Evolutionary conservation across 1,139 yeast species (phyloP), one percentile per base, ranked within the genome.

Genomic region (Suhomyces kunorum): DNA sequence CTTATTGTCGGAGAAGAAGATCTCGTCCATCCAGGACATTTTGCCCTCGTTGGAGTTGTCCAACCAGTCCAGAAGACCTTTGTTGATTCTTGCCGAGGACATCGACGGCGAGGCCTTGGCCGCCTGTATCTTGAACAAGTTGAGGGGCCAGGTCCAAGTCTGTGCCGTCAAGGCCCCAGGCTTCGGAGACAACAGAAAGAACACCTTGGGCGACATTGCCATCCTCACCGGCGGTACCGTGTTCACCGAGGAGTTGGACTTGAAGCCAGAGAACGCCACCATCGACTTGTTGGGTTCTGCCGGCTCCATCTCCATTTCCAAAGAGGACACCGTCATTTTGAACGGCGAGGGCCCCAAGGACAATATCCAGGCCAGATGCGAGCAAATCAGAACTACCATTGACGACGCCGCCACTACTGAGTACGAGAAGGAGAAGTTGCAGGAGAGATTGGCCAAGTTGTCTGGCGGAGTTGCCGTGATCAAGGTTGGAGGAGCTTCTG

Each of bases 81-180:
- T 92, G 65, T 78, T 92, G 60, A 88, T 92, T 63, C 74, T 92
- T 58, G 98, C 98, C 50, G 98, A 92, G 75, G 98, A 92, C 64
- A 79, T 92, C 54, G 98, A 92, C 56, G 98, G 98, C 59, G 98
- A 92, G 75, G 98, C 98, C 42, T 80, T 92, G 51, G 98, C 98
- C 58, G 98, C 98, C 50, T 94, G 98, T 78, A 90, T 92, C 60
- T 81, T 92, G 68, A 92, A 92, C 81, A 92, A 92, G 76, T 84
- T 94, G 65, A 86, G 98, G 76, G 98, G 98, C 58, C 98, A 92
- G 77, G 96, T 92, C 51, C 96, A 89, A 71, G 98, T 94, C 48
- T 88, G 95, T 66, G 96, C 96, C 58, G 98, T 92, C 58, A 92
- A 94, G 79, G 98, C 98, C 35, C 98, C 98, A 63, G 98, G 98